Conservation (phyloP, 192 early-diverging fungal genomes). For the Lobosporangium transversale region DNA sequence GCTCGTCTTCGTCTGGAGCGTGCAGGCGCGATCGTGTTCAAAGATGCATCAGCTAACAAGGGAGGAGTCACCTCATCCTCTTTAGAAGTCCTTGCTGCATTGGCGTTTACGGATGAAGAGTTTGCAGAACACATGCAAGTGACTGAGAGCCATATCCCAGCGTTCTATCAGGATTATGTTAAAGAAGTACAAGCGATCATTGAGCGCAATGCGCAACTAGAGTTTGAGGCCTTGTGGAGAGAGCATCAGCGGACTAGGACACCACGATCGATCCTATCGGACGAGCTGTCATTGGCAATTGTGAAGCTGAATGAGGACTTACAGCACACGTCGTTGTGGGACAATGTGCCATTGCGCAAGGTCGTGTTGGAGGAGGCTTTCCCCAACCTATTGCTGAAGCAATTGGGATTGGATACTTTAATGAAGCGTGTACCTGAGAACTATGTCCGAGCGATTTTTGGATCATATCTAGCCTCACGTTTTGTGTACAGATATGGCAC, state of each 20-base stretch:
- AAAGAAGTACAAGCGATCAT: conserved; percentile 91
- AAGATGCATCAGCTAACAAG: conserved; percentile 99
- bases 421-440: conserved; percentile 90
- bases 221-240: conserved; percentile 96
- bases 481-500: conserved; percentile 98
- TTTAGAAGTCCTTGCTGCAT: conserved; percentile 95
- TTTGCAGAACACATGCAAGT: conserved; percentile 93
- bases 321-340: conserved; percentile 91
- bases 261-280: conserved; percentile 86
- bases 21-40: conserved; percentile 93
- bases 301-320: conserved; percentile 93
- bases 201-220: conserved; percentile 92
- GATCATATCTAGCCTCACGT: conserved; percentile 90
- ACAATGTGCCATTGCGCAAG: conserved; percentile 83
- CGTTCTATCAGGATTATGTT: conserved; percentile 94
- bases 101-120: conserved; percentile 92
- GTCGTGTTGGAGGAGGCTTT: conserved; percentile 90
- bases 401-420: conserved; percentile 87
- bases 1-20: conserved; percentile 96
- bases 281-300: conserved; percentile 91
- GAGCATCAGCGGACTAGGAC: conserved; percentile 83
- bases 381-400: conserved; percentile 89
- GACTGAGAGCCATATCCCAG: conserved; percentile 76
- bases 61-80: conserved; percentile 99
- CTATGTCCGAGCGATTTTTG: conserved; percentile 98